A percentile compares a stretch with the other conserved stretches of the same genome.
phyloP scores from a whole-genome alignment of 148 eudicot genomes.

The Rhododendron ferrugineum region DNA sequence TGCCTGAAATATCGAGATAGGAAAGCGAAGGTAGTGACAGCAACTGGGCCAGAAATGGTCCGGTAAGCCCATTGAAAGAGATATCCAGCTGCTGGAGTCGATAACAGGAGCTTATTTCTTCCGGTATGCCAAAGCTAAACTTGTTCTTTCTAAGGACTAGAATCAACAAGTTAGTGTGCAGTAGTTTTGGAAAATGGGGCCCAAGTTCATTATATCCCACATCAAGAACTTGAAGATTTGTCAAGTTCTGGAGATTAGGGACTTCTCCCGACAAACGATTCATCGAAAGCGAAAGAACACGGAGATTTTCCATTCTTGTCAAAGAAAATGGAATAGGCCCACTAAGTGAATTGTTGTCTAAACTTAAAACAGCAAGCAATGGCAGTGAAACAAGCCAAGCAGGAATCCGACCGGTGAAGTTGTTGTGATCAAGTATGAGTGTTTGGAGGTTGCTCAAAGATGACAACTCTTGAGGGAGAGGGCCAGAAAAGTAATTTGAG shows the following conservation, averaged over 20 bases:
- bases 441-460: slow-evolving; percentile 53
- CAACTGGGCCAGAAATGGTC: slow-evolving; percentile 30
- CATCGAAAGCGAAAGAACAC: slow-evolving; percentile 48
- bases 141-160: slow-evolving; percentile 55
- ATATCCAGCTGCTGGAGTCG: slow-evolving; percentile 52
- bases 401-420: slow-evolving; percentile 51
- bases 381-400: slow-evolving; percentile 37
- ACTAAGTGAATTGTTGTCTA: slow-evolving; percentile 61
- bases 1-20: slow-evolving; percentile 44
- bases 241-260: slow-evolving; percentile 44
- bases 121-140: slow-evolving; percentile 40
- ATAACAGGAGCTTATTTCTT: slow-evolving; percentile 32
- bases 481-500: slow-evolving; percentile 57
- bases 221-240: slow-evolving; percentile 70
- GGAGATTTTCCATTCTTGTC: slow-evolving; percentile 30
- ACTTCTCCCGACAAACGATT: slow-evolving; percentile 55
- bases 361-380: slow-evolving; percentile 51
- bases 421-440: slow-evolving; percentile 60
- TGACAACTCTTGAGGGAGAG: slow-evolving; percentile 46
- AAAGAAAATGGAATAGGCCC: slow-evolving; percentile 52
- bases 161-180: slow-evolving; percentile 39
- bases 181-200: slow-evolving; percentile 51
- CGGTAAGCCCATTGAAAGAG: slow-evolving; percentile 42
- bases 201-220: slow-evolving; percentile 58
- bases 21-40: slow-evolving; percentile 44